Base-by-base conservation (phyloP, 2,329 filamentous ascomycete genomes). In the Colletotrichum falcatum region DNA sequence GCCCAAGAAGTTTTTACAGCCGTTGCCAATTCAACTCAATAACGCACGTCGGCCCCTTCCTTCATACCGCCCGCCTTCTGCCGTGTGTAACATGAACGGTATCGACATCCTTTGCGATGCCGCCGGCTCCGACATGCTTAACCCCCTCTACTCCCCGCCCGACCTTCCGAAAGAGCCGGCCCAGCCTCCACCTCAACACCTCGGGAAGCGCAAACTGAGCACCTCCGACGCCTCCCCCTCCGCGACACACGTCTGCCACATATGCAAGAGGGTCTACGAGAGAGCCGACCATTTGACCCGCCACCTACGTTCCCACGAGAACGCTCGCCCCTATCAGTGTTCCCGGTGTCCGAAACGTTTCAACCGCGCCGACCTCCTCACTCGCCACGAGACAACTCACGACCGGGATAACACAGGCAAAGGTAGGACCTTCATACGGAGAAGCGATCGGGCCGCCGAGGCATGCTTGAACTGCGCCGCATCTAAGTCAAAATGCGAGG, bases 401-500 rank as follows among this genome's bases (percentile, higher is more conserved):
- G 68, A 71, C 53, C 68, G 68, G 3, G 68, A 71, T n/a, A 67
- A 58, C 46, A 62, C 68, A 18, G 68, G 64, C 51, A 71, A 71
- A 58, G 68, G 68, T 14, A 59, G 68, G 44, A 67, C 58, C 37
- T 68, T 71, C 16, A 71, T 71, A 26, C 51, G 64, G 42, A 51
- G 68, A 44, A 71, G 68, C n/a, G 68, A 71, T 54, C 68, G 68
- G 2, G 68, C 68, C 44, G 64, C 68, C 23, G 68, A 68, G 37
- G 68, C 68, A 35, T 71, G 68, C 33, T 20, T 71, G 28, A 71
- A 71, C 11, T 71, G 68, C 30, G 68, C 68, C 54, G 58, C 68
- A 14, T 71, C 68, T 44, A 71, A 71, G 59, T 67, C 68, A n/a
- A 71, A 71, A 49, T 71, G 68, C 59, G 68, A 71, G 68, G 68